Conservation (phyloP, 2,329 filamentous ascomycete genomes). For the Coniochaeta prunicola region DNA sequence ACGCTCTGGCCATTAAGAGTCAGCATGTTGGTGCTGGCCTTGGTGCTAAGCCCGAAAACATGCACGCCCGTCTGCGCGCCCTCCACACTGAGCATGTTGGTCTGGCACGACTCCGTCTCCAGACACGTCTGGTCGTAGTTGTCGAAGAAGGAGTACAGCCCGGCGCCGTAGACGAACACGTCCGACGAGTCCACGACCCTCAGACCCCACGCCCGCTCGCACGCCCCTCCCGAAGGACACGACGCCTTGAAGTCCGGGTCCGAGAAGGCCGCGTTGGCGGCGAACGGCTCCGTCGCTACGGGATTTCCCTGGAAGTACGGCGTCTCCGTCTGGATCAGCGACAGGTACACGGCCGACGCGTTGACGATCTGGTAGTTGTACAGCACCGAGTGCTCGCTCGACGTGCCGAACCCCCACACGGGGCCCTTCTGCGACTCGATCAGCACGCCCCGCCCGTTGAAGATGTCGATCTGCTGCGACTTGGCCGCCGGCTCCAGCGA, state of each 20-base stretch:
- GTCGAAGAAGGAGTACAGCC: constrained; percentile 77
- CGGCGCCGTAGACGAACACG: constrained; percentile 63
- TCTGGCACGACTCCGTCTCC: constrained; percentile 60
- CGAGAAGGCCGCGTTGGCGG: constrained; percentile 44
- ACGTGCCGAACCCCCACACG: constrained; percentile 75
- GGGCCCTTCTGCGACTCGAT: constrained; percentile 68
- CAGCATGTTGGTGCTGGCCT: constrained; percentile 69
- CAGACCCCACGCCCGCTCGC: constrained; percentile 72
- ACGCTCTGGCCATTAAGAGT: constrained; percentile 48
- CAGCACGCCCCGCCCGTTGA: constrained; percentile 76
- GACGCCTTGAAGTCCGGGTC: constrained; percentile 62
- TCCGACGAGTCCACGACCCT: constrained; percentile 61
- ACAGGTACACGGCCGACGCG: constrained; percentile 75
- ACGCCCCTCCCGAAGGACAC: constrained; percentile 43
- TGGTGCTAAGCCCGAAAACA: constrained; percentile 66
- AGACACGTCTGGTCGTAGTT: constrained; percentile 72
- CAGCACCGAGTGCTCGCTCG: constrained; percentile 57
- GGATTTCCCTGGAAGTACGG: constrained; percentile 85
- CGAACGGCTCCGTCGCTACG: constrained; percentile 59
- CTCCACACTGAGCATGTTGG: constrained; percentile 70
- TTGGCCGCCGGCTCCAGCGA: constrained; percentile 70
- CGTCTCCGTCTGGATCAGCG: constrained; percentile 81
- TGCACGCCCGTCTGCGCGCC: constrained; percentile 44
- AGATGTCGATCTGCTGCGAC: constrained; percentile 66
- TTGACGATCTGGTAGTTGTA: constrained; percentile 83